These are phyloP conservation scores for Murraya koenigii DNA, from an alignment of 345 rosid species.

Conservation along the genomic window DNA sequence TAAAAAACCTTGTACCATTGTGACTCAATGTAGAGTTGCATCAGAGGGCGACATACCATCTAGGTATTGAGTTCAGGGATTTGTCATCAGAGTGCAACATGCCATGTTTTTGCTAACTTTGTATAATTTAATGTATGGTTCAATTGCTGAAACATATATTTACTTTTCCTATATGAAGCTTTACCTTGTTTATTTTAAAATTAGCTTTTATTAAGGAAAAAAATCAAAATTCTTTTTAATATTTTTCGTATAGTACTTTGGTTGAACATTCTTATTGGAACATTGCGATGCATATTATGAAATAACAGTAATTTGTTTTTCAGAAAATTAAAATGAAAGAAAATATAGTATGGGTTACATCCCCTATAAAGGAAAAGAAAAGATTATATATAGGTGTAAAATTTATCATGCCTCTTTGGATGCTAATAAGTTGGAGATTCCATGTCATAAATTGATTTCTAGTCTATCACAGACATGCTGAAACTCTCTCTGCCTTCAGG, in stretches of 20 bases:
- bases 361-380: not conserved
- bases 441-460: not conserved
- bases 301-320: not conserved
- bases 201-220: too few relatives aligned
- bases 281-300: not conserved
- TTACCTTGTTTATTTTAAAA: too few relatives aligned
- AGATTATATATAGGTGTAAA: not conserved
- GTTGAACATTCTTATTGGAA: not conserved
- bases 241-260: not conserved
- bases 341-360: not conserved
- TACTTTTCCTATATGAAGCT: not conserved
- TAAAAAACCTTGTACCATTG: not conserved
- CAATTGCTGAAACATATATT: not conserved
- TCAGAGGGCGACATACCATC: too few relatives aligned
- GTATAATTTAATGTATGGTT: not conserved
- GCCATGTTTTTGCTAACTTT: not conserved
- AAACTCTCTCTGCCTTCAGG: slow-evolving; percentile 45
- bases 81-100: not conserved
- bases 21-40: too few relatives aligned
- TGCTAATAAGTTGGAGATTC: not conserved
- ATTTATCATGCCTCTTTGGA: not conserved
- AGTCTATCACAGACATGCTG: slow-evolving; percentile 3
- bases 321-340: not conserved
- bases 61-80: too few relatives aligned
- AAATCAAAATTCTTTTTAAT: too few relatives aligned